Evolutionary conservation across 257 asterid genomes (phyloP).

Genomic region (Linaria vulgaris): DNA sequence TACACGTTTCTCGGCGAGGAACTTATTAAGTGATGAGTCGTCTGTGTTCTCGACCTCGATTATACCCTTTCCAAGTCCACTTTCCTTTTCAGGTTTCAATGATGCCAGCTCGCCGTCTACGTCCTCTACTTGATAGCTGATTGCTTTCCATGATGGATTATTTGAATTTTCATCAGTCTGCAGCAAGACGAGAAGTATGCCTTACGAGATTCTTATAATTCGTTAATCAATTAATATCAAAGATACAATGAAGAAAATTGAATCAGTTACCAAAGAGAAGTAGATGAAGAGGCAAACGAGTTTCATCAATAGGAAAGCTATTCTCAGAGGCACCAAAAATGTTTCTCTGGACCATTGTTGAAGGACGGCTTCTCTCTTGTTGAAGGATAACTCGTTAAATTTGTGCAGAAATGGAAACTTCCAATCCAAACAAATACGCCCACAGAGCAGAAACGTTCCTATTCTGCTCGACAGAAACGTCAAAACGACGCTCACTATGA

Average conservation of each 20-base stretch:
- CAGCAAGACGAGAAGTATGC: conserved; percentile 14
- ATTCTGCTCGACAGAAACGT: conserved; percentile 58
- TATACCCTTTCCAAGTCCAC: conserved; percentile 76
- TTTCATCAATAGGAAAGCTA: conserved; percentile 53
- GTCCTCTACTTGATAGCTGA: conserved; percentile 55
- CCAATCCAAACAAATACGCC: conserved; percentile 52
- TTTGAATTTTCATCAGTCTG: conserved; percentile 68
- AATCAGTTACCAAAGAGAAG: conserved; percentile 55
- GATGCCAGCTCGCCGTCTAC: conserved; percentile 28
- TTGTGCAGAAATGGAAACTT: conserved; percentile 73
- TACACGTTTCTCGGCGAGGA: conserved; percentile 56
- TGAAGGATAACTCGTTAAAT: conserved; percentile 58
- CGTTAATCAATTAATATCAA: not conserved
- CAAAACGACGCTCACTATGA: conserved; percentile 46
- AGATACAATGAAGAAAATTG: not conserved
- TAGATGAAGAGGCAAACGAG: conserved; percentile 44
- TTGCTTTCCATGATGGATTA: conserved; percentile 73
- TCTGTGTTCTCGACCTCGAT: conserved; percentile 49
- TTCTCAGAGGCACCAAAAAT: conserved; percentile 52
- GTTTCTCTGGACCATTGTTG: conserved; percentile 65
- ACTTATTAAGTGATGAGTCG: conserved; percentile 52
- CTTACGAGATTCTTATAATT: no score
- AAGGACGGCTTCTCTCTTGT: conserved; percentile 66
- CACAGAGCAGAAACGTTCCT: conserved; percentile 80
- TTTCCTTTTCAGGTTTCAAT: conserved; percentile 28